These are phyloP conservation scores for Talaromyces thailandensis DNA, from an alignment of 495 filamentous ascomycete species.

Conservation along the genomic window DNA sequence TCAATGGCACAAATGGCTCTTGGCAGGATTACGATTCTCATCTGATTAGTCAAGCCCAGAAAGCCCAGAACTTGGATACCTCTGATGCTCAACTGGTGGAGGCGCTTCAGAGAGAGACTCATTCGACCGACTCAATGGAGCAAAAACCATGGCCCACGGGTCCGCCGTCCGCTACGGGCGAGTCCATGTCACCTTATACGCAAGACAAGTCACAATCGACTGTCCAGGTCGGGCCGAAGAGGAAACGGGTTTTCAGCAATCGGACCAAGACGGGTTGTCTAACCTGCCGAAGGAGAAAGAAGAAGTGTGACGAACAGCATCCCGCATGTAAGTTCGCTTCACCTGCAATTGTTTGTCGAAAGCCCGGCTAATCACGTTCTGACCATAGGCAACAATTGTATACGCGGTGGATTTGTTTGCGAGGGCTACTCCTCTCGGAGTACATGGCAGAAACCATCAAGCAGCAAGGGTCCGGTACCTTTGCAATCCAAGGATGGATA, in stretches of 20 bases:
- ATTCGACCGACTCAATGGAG: conserved; percentile 24
- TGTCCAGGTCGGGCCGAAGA: conserved; percentile 62
- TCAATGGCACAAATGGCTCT: conserved; percentile 19
- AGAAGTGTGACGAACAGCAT: conserved; percentile 96
- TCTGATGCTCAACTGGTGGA: conserved; percentile 42
- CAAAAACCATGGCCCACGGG: conserved; percentile 20
- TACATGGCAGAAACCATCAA: conserved; percentile 61
- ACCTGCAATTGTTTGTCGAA: not conserved
- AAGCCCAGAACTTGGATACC: conserved; percentile 39
- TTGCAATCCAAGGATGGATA: conserved; percentile 80
- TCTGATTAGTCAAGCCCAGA: conserved; percentile 31
- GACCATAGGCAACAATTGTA: conserved; percentile 78
- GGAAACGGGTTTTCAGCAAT: conserved; percentile 90
- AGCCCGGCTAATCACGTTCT: conserved; percentile 1
- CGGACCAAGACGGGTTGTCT: conserved; percentile 96
- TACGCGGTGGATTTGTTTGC: conserved; percentile 84
- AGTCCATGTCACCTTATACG: conserved; percentile 27
- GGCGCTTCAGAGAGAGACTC: conserved; percentile 41
- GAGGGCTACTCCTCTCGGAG: conserved; percentile 81
- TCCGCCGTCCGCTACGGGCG: conserved; percentile 19
- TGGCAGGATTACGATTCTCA: conserved; percentile 37
- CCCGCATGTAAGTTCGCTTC: conserved; percentile 64
- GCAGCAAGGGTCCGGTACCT: conserved; percentile 55
- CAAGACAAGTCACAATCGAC: conserved; percentile 28
- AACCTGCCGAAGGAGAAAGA: conserved; percentile 90